Conservation (phyloP, 2,329 filamentous ascomycete species). For the Penicillium sp. region DNA sequence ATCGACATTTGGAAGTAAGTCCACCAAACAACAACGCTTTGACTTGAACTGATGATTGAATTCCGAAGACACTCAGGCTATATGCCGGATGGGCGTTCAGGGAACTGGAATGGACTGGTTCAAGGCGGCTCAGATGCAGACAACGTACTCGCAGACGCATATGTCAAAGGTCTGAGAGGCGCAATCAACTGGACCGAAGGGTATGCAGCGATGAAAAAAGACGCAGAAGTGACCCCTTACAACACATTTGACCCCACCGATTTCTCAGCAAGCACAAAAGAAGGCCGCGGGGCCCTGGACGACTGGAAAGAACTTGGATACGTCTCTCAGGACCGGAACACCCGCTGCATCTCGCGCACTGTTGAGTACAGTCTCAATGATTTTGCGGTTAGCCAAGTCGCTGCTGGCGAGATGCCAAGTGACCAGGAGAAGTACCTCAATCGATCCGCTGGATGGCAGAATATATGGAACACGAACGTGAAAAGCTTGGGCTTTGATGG, state of each 20-base stretch:
- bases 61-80: slow-evolving; percentile 51
- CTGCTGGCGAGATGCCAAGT: slow-evolving; percentile 50
- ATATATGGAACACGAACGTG: slow-evolving; percentile 66
- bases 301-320: slow-evolving; percentile 68
- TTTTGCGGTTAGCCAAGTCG: slow-evolving; percentile 62
- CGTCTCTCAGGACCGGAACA: slow-evolving; percentile 60
- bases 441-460: slow-evolving; percentile 69
- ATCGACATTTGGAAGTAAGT: slow-evolving; percentile 67
- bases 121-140: slow-evolving; percentile 72
- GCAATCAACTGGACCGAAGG: slow-evolving; percentile 65
- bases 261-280: slow-evolving; percentile 62
- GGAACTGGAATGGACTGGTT: slow-evolving; percentile 62
- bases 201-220: slow-evolving; percentile 64
- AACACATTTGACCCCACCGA: slow-evolving; percentile 60
- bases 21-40: neutral
- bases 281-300: slow-evolving; percentile 67
- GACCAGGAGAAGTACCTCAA: slow-evolving; percentile 58
- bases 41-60: neutral
- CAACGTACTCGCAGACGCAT: slow-evolving; percentile 72
- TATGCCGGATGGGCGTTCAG: slow-evolving; percentile 66
- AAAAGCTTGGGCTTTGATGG: slow-evolving; percentile 58
- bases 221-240: slow-evolving; percentile 64
- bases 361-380: slow-evolving; percentile 69
- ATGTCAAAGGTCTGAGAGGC: slow-evolving; percentile 66
- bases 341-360: slow-evolving; percentile 64